Evolutionary conservation across 1,284 basidiomycete genomes (phyloP).

Genomic region (Trametes sp.): DNA sequence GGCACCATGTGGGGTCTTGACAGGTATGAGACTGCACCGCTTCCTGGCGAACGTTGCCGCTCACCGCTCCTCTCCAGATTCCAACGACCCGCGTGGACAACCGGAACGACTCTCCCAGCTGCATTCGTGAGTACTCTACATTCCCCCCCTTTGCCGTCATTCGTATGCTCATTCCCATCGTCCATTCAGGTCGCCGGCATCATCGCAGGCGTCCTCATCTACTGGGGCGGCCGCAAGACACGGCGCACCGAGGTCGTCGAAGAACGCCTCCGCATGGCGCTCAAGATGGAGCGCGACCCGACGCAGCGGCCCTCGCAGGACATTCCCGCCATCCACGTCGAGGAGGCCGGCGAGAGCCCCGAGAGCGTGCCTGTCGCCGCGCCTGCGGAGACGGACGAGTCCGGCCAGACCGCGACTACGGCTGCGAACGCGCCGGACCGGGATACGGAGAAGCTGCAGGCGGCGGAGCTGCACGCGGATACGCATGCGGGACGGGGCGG

Average conservation of each 20-base stretch:
- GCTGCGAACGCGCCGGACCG: neutral
- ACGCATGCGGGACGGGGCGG: too few species aligned
- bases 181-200: constrained; percentile 61
- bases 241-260: constrained; percentile 81
- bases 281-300: constrained; percentile 53
- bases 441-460: constrained; percentile 10
- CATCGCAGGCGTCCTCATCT: constrained; percentile 80
- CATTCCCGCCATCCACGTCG: constrained; percentile 8
- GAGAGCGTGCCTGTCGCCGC: neutral
- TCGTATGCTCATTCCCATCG: neutral
- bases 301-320: neutral
- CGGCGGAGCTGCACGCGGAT: constrained; percentile 8
- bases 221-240: constrained; percentile 78
- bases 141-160: neutral
- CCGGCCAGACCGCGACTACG: neutral
- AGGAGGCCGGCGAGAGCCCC: constrained; percentile 3
- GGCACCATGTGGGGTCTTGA: constrained; percentile 87
- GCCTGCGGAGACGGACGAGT: constrained; percentile 10
- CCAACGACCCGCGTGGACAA: constrained; percentile 70
- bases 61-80: constrained; percentile 48
- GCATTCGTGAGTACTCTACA: constrained; percentile 69
- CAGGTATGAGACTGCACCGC: constrained; percentile 45
- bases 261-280: constrained; percentile 71
- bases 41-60: neutral
- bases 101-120: constrained; percentile 76